Evolutionary conservation across 805 yeast genomes (phyloP), one percentile per base, ranked within the genome.

Genomic region (Millerago galiae): DNA sequence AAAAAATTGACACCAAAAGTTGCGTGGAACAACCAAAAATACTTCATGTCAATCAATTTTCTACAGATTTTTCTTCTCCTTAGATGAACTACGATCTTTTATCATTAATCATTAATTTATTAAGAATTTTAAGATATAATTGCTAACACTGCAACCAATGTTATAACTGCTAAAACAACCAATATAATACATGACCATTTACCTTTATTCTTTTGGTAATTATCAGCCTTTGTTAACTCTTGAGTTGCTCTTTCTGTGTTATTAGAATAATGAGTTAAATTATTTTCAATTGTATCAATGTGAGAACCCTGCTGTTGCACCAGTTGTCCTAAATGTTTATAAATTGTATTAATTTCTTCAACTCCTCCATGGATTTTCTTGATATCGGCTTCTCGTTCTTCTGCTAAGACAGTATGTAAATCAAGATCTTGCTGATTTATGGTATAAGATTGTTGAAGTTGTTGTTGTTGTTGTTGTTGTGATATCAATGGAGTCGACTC

Each of bases 301-400:
- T 85, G 89, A 26, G 75, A 80, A 6, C 95, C 96, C 59, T 90
- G 97, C 60, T 87, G 90, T 40, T 73, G 69, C 2, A 90, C 93
- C 53, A 90, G 65, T 31, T 77, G 73, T 13, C 89, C 88, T 43
- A 90, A 62, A 54, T 89, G 95, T 50, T 79, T 79, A 60, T 88
- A 89, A 4, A 90, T 89, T 9, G 88, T 72, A 60, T 90, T 89
- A 34, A 90, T 86, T 50, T 90, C 96, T 41, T 72, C 75, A 10
- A 89, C 87, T 0, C 95, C 95, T 34, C 77, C 77, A 34, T 83
- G 80, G 8, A 89, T 81, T 47, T 77, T 79, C 26, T 71, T 68
- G 27, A 90, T 83, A 47, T 87, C 93, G 18, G 75, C 65, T 41
- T 83, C 81, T 42, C 96, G 67, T 54, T 87, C 91, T 43, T 79